A percentile compares a stretch with the other conserved stretches of the same genome.
phyloP scores from a whole-genome alignment of 139 green algal species.

The Chlamydomonas sp. region DNA sequence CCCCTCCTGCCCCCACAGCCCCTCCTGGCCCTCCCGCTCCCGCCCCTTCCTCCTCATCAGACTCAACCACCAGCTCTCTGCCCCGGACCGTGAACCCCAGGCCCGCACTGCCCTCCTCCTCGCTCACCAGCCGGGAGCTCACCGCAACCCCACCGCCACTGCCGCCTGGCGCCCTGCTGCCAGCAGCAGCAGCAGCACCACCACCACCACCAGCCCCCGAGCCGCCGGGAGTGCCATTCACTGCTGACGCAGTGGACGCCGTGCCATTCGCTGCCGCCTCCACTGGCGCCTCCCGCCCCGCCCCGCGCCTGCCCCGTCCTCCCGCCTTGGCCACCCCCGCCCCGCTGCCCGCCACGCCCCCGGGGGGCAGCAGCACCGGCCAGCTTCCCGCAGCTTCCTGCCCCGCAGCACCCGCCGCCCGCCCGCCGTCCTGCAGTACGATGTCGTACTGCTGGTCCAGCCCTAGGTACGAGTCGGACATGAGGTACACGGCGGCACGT shows the following conservation, averaged over 20 bases:
- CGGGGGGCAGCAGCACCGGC: background rate
- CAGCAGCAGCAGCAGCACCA: too few species aligned
- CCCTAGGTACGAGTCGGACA: constrained; percentile 91
- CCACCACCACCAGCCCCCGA: too few species aligned
- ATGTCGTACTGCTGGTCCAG: constrained; percentile 38
- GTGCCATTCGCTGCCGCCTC: too few species aligned
- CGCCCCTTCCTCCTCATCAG: background rate
- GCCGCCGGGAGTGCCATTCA: too few species aligned
- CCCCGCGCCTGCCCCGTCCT: too few species aligned
- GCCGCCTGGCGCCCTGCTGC: background rate
- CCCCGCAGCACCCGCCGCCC: too few species aligned
- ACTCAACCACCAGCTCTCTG: constrained; percentile 24
- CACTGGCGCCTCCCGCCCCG: too few species aligned
- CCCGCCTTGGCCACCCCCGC: too few species aligned
- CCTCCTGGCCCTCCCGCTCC: background rate
- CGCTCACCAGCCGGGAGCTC: background rate
- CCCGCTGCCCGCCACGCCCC: background rate
- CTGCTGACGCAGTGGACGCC: too few species aligned
- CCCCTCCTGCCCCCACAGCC: background rate
- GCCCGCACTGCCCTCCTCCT: background rate
- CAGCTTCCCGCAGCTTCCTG: background rate
- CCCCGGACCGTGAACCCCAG: constrained; percentile 1
- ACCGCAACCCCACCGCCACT: background rate
- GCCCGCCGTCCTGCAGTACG: constrained; percentile 13
- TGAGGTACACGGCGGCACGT: constrained; percentile 66